phyloP scores from a whole-genome alignment of 202 grass and related monocot species.

The Panicum hallii region DNA sequence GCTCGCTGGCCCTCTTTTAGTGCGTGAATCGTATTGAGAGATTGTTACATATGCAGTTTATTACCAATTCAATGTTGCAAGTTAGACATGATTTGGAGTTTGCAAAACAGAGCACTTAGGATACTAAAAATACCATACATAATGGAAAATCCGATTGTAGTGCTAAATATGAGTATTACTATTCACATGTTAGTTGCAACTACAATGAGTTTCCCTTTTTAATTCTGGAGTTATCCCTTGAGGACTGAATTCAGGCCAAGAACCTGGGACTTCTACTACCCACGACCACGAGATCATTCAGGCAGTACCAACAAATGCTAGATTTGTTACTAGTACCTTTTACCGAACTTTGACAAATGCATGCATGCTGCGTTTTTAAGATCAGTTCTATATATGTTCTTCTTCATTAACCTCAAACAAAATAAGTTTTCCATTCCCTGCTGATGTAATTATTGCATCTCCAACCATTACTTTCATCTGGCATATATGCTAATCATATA shows the following conservation, averaged over 20 bases:
- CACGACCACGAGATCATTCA: neutral
- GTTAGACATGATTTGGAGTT: neutral
- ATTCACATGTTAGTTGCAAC: neutral
- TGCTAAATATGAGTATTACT: neutral
- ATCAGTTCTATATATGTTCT: neutral
- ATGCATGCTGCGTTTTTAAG: neutral
- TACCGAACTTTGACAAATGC: neutral
- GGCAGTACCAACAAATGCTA: neutral
- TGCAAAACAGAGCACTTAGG: neutral
- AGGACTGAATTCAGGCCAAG: neutral
- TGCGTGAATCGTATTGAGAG: too few species aligned
- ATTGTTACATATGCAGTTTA: too few species aligned
- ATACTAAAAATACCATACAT: neutral
- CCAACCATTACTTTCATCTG: neutral
- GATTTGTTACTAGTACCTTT: neutral
- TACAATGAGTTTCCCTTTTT: neutral
- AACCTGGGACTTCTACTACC: too few species aligned
- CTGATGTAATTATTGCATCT: neutral
- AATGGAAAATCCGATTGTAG: neutral
- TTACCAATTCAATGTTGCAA: neutral
- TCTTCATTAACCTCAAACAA: neutral
- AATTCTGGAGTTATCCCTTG: neutral
- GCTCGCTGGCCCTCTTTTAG: too few species aligned
- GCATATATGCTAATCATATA: neutral
- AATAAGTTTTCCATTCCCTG: neutral